These are phyloP conservation scores for Colletotrichum neosansevieriae DNA, from an alignment of 2,329 filamentous ascomycete genomes.

Conservation along the genomic window DNA sequence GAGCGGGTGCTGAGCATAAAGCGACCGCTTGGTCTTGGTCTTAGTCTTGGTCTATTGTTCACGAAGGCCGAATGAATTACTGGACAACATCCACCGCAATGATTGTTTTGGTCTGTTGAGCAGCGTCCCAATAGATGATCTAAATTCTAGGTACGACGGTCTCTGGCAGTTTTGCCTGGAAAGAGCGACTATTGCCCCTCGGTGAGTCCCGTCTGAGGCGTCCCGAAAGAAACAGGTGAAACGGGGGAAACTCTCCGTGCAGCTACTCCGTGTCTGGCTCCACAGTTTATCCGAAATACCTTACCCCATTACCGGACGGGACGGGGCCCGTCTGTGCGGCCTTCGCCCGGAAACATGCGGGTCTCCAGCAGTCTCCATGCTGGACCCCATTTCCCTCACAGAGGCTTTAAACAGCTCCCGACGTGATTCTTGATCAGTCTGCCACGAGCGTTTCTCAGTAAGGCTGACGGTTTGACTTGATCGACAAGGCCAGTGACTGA, in stretches of 20 bases:
- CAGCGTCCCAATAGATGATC: not conserved
- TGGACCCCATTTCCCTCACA: no score
- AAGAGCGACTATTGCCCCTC: conserved; percentile 4
- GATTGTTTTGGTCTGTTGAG: not conserved
- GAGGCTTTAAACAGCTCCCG: not conserved
- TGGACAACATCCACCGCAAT: not conserved
- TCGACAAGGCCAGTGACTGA: not conserved
- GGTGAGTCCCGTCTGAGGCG: conserved; percentile 3
- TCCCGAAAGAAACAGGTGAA: conserved; percentile 27
- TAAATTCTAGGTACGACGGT: not conserved
- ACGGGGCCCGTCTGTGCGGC: conserved; percentile 22
- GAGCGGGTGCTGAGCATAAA: conserved; percentile 9
- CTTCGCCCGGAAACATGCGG: conserved; percentile 5
- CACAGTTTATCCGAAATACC: conserved; percentile 21
- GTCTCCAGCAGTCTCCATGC: not conserved
- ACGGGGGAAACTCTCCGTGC: conserved; percentile 21
- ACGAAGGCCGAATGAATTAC: not conserved
- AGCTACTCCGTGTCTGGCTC: not conserved
- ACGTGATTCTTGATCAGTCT: not conserved
- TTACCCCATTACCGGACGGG: conserved; percentile 2
- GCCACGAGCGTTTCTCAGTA: not conserved
- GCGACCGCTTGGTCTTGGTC: no score
- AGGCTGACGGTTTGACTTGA: not conserved
- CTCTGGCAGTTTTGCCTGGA: not conserved
- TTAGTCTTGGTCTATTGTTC: not conserved